Conservation (phyloP, 352 stramenopile species). For the Aphanomyces astaci region DNA sequence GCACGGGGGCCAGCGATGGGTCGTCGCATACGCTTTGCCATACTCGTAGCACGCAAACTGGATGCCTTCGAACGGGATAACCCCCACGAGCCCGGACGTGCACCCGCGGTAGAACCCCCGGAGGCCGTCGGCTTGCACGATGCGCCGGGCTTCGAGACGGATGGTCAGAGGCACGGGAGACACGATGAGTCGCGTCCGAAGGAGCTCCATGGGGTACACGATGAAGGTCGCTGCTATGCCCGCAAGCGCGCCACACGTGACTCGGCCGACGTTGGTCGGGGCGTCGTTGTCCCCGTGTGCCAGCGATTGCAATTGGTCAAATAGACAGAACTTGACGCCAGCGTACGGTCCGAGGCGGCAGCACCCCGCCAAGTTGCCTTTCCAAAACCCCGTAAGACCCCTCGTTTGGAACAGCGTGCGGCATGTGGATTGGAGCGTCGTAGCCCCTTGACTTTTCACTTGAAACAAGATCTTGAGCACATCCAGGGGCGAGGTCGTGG, state of each 20-base stretch:
- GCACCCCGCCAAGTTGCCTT: conserved; percentile 64
- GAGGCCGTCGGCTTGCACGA: conserved; percentile 50
- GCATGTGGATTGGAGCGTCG: neutral
- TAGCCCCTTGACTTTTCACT: conserved; percentile 32
- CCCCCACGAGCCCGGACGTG: conserved; percentile 51
- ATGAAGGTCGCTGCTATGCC: conserved; percentile 59
- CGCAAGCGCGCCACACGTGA: conserved; percentile 47
- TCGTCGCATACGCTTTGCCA: conserved; percentile 45
- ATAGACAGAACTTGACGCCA: conserved; percentile 74
- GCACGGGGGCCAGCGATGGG: conserved; percentile 44
- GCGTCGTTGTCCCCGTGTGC: conserved; percentile 23
- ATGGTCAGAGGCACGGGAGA: conserved; percentile 25
- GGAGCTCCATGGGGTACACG: conserved; percentile 70
- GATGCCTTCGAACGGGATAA: conserved; percentile 74
- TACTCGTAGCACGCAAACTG: conserved; percentile 83
- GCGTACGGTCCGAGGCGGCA: conserved; percentile 77
- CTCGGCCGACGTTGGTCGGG: conserved; percentile 41
- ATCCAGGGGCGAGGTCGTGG: conserved; percentile 69
- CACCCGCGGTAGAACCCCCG: conserved; percentile 60
- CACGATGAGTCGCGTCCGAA: conserved; percentile 72
- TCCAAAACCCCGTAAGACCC: conserved; percentile 67
- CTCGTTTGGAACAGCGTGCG: conserved; percentile 42
- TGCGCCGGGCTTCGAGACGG: conserved; percentile 45
- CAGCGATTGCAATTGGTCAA: conserved; percentile 47
- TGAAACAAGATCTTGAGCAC: conserved; percentile 82